These are phyloP conservation scores for Salvia miltiorrhiza DNA, from an alignment of 257 asterid species.

Conservation along the genomic window DNA sequence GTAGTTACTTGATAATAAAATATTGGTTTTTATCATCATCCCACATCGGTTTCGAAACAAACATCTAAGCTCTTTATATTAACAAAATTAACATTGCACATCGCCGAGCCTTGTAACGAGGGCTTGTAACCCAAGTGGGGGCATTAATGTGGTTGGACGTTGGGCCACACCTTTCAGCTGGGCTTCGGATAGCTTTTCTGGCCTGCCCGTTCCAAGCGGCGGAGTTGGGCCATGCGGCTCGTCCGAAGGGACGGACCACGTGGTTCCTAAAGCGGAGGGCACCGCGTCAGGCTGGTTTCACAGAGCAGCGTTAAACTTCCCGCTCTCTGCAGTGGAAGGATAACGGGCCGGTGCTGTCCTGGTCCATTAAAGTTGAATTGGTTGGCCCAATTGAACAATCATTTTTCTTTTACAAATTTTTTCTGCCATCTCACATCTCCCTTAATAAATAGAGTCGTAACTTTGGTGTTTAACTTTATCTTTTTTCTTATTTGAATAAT, in stretches of 20 bases:
- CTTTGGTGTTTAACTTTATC: too few species aligned
- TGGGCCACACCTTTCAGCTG: background rate
- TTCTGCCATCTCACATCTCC: too few species aligned
- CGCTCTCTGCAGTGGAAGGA: constrained; percentile 1
- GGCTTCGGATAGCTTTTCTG: background rate
- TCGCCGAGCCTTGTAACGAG: background rate
- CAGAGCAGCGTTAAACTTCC: too few species aligned
- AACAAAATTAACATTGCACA: too few species aligned
- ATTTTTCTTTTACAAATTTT: too few species aligned
- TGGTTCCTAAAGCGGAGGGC: background rate
- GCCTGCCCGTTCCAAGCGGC: constrained; percentile 1
- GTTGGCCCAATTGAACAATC: background rate
- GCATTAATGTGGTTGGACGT: background rate
- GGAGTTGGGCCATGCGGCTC: background rate
- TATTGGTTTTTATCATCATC: too few species aligned
- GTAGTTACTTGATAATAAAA: too few species aligned
- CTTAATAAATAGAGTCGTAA: too few species aligned
- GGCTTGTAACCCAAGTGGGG: background rate
- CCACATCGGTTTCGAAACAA: too few species aligned
- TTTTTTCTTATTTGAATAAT: too few species aligned
- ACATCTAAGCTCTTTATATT: too few species aligned
- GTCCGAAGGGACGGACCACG: background rate
- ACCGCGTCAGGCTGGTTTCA: background rate
- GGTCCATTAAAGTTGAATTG: background rate
- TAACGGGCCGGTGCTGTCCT: background rate